These are phyloP conservation scores for Skeletonema potamos DNA, from an alignment of 108 stramenopile species.

Conservation along the genomic window DNA sequence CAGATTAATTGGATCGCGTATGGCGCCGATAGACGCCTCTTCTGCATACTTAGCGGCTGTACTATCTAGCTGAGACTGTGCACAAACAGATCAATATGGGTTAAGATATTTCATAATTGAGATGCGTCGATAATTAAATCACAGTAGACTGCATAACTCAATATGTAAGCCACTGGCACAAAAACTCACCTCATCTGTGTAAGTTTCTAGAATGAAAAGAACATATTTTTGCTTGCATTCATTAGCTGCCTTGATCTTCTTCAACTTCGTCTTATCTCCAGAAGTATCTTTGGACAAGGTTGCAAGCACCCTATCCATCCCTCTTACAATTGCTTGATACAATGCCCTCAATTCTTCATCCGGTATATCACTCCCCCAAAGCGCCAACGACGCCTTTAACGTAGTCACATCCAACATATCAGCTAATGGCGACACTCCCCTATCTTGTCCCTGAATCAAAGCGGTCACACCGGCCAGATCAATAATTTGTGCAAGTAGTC, in stretches of 20 bases:
- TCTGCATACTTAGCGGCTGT: conserved; percentile 59
- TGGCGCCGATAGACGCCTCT: conserved; percentile 76
- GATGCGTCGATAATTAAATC: neutral
- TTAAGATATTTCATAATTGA: neutral
- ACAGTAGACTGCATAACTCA: neutral
- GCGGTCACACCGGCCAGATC: conserved; percentile 43
- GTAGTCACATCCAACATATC: conserved; percentile 46
- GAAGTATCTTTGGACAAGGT: conserved; percentile 15
- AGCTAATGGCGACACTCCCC: conserved; percentile 44
- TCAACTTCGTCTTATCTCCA: conserved; percentile 7
- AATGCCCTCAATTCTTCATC: conserved; percentile 40
- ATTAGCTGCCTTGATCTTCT: conserved; percentile 30
- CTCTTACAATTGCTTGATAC: conserved; percentile 58
- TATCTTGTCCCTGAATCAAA: conserved; percentile 32
- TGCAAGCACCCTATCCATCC: conserved; percentile 35
- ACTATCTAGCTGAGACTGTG: conserved; percentile 59
- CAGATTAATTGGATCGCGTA: conserved; percentile 76
- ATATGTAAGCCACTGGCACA: conserved; percentile 8
- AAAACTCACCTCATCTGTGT: conserved; percentile 57
- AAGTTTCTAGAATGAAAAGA: conserved; percentile 67
- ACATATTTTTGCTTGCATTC: conserved; percentile 69
- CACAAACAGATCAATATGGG: neutral
- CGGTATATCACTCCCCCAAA: conserved; percentile 27
- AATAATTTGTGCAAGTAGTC: conserved; percentile 62
- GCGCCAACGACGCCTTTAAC: conserved; percentile 24